Base-by-base conservation (phyloP, 2,329 filamentous ascomycete genomes). In the Thielaviopsis euricoi region DNA sequence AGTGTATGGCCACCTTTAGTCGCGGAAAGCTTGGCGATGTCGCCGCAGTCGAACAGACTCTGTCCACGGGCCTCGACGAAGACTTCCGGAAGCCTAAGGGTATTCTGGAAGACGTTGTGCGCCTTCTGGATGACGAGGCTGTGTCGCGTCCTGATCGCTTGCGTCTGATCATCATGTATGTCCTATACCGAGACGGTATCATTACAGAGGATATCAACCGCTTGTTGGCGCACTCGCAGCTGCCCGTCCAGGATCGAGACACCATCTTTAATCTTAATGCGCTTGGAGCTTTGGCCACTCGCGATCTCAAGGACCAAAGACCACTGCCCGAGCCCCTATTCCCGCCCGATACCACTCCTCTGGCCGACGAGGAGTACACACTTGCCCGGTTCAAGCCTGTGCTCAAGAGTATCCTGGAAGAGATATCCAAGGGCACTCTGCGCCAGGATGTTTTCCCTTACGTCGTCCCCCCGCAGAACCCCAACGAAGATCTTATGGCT, bases 1-100 rank as follows among this genome's bases (percentile, higher is more conserved):
- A 95, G 68, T 95, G 89, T 68, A 97, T 97, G 90, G 89, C 89
- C 64, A 81, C 87, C 43, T 98, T 98, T 65, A 84, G 95, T 67
- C 75, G 82, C 56, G 81, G 85, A 67, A 95, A 95, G 67, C 76
- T 98, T 6, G 79, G 86, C 6, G 93, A 98, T 66, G 76, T 97
- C 59, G 89, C 89, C 13, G 85, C 86, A 0, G 79, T 90, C 6
- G 93, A 98, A 71, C 93, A 97, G 76, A 88, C 83, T 26, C 76
- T 98, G 63, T 87, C 90, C 10, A 97, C 93, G 0, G 93, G 93
- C 0, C 73, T 96, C 5, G 93, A 97, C 64, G 91, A 97, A 70
- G 90, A 96, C 66, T 86, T 85, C 66, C 85, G 86, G 65, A 95
- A 93, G 68, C 87, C 91, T 10, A 96, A 94, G 71, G 89, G 94